Percentiles rank a stretch among this genome's conserved stretches.
Conservation (phyloP, 805 yeast species). For the Metschnikowia peoriensis region DNA sequence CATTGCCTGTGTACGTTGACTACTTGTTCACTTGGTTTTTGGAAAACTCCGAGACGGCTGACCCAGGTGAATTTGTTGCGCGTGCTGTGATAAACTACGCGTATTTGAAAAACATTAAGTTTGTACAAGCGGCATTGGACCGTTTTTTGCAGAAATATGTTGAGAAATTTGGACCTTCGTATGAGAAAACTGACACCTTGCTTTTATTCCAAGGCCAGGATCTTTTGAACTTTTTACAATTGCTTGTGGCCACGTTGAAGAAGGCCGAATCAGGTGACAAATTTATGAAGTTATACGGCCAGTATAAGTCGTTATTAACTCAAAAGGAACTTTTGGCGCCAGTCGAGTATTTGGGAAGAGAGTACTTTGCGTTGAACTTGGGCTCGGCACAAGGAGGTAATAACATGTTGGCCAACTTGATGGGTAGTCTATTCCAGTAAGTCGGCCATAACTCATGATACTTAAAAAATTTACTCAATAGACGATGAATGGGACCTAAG, state of each 20-base stretch:
- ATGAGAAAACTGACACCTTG: slow-evolving; percentile 1
- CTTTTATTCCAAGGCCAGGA: slow-evolving; percentile 35
- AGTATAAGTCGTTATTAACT: slow-evolving; percentile 43
- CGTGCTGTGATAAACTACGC: slow-evolving; percentile 78
- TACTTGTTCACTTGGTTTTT: slow-evolving; percentile 47
- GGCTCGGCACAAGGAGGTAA: slow-evolving; percentile 41
- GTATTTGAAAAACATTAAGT: slow-evolving; percentile 62
- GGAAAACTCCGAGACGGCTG: slow-evolving; percentile 16
- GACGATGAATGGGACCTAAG: no score
- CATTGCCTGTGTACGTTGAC: slow-evolving; percentile 38
- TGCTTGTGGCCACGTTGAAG: slow-evolving; percentile 59
- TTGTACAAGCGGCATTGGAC: slow-evolving; percentile 41
- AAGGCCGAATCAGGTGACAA: slow-evolving; percentile 48
- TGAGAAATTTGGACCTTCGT: slow-evolving; percentile 23
- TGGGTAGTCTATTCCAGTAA: slow-evolving; percentile 53
- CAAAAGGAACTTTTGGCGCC: slow-evolving; percentile 41
- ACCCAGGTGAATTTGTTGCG: slow-evolving; percentile 32
- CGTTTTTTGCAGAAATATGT: slow-evolving; percentile 22
- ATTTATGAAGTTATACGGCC: slow-evolving; percentile 50
- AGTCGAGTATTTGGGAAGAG: slow-evolving; percentile 56
- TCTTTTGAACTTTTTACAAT: slow-evolving; percentile 65
- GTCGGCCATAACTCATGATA: no score
- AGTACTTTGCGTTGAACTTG: slow-evolving; percentile 55
- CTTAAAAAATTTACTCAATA: no score
- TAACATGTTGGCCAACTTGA: slow-evolving; percentile 54